These are phyloP conservation scores for Xylaria sp. DNA, from an alignment of 2,329 filamentous ascomycete genomes.

Conservation along the genomic window DNA sequence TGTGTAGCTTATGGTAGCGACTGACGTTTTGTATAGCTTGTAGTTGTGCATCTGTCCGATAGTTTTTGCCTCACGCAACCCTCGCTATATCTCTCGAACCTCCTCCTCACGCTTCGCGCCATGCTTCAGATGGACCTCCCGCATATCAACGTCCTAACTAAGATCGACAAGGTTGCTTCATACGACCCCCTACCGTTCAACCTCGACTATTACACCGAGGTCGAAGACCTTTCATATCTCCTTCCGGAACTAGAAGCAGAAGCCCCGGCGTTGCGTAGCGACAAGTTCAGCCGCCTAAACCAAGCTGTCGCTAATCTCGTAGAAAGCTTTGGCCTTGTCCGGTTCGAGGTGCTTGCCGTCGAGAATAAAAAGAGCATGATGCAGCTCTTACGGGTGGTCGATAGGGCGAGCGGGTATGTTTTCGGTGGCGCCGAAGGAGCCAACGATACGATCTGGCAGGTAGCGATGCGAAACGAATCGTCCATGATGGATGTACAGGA, in stretches of 20 bases:
- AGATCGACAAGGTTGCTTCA: slow-evolving; percentile 91
- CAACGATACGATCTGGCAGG: slow-evolving; percentile 97
- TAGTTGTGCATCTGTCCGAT: slow-evolving; percentile 92
- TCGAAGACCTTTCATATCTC: slow-evolving; percentile 89
- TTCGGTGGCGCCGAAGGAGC: slow-evolving; percentile 91
- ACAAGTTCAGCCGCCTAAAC: slow-evolving; percentile 87
- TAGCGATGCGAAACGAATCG: slow-evolving; percentile 84
- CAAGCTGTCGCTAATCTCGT: slow-evolving; percentile 87
- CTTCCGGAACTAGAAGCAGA: slow-evolving; percentile 84
- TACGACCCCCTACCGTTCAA: slow-evolving; percentile 93
- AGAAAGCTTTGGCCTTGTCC: slow-evolving; percentile 88
- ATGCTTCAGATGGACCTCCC: slow-evolving; percentile 99
- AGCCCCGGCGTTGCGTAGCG: slow-evolving; percentile 72
- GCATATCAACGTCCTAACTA: slow-evolving; percentile 94
- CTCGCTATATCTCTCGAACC: slow-evolving; percentile 92
- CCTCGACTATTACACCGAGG: slow-evolving; percentile 96
- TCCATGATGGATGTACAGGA: slow-evolving; percentile 84
- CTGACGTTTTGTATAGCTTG: slow-evolving; percentile 71
- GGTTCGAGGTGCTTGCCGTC: slow-evolving; percentile 92
- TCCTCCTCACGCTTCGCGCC: slow-evolving; percentile 90
- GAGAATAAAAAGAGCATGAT: slow-evolving; percentile 99
- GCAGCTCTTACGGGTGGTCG: slow-evolving; percentile 86
- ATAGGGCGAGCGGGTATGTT: slow-evolving; percentile 91
- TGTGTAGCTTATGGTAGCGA: neutral
- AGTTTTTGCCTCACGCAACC: slow-evolving; percentile 93